These are phyloP conservation scores for Clitopilus hobsonii DNA, from an alignment of 768 basidiomycete genomes.

Conservation along the genomic window DNA sequence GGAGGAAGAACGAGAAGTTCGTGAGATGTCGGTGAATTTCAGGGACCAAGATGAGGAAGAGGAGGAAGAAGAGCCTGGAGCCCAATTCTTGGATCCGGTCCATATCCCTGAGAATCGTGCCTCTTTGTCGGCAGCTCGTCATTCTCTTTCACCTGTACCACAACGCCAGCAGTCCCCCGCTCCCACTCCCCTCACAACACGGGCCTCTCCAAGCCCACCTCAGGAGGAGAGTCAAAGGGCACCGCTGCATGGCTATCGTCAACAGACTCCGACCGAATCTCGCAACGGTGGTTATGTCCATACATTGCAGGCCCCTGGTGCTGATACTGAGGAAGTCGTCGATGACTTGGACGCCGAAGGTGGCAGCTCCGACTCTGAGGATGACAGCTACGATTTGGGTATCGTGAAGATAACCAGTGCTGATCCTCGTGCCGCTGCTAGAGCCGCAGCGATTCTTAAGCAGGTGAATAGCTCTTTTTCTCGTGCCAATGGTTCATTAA, in stretches of 20 bases:
- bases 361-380: constrained; percentile 29
- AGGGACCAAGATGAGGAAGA: constrained; percentile 8
- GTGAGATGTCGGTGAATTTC: constrained; percentile 10
- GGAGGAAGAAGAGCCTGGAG: constrained; percentile 8
- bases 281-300: too few relatives aligned
- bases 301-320: background rate
- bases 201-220: too few relatives aligned
- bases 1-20: constrained; percentile 11
- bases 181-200: too few relatives aligned
- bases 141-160: too few relatives aligned
- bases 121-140: too few relatives aligned
- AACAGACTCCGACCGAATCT: too few relatives aligned
- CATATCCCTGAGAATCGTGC: too few relatives aligned
- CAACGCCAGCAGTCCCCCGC: too few relatives aligned
- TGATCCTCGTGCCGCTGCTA: constrained; percentile 82
- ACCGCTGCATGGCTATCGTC: too few relatives aligned
- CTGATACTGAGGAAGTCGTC: constrained; percentile 3
- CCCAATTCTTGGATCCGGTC: background rate
- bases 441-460: constrained; percentile 91
- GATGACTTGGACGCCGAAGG: constrained; percentile 7
- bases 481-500: background rate
- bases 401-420: constrained; percentile 82
- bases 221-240: background rate
- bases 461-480: constrained; percentile 47
- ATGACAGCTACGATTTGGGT: constrained; percentile 37